Conservation (phyloP, 495 filamentous ascomycete species). For the Annulohypoxylon moriforme region DNA sequence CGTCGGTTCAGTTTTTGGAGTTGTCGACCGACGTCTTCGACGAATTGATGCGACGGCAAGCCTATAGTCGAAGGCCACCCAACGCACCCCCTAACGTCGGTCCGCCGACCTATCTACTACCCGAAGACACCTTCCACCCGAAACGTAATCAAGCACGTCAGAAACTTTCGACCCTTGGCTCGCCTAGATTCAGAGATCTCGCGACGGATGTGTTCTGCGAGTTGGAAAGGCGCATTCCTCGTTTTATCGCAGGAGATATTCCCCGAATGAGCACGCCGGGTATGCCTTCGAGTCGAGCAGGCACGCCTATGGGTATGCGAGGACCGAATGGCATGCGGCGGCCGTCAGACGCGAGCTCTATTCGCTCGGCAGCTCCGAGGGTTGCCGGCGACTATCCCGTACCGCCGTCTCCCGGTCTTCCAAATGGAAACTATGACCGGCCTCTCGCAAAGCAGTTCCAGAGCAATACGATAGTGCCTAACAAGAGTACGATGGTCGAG, state of each 20-base stretch:
- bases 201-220: constrained; percentile 97
- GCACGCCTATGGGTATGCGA: constrained; percentile 65
- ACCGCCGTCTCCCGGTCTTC: constrained; percentile 55
- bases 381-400: constrained; percentile 58
- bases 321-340: constrained; percentile 57
- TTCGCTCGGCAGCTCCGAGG: constrained; percentile 52
- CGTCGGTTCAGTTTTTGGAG: constrained; percentile 93
- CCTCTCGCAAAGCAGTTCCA: constrained; percentile 92
- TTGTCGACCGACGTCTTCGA: constrained; percentile 98
- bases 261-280: constrained; percentile 75
- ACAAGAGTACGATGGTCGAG: constrained; percentile 98
- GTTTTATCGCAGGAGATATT: constrained; percentile 75
- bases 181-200: constrained; percentile 85
- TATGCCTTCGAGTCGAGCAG: constrained; percentile 63
- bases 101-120: constrained; percentile 76
- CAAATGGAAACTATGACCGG: constrained; percentile 57
- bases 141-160: constrained; percentile 97
- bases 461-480: constrained; percentile 94
- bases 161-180: constrained; percentile 88
- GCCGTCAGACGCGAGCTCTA: constrained; percentile 66
- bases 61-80: constrained; percentile 61
- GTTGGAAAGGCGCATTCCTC: constrained; percentile 88
- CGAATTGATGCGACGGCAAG: constrained; percentile 87
- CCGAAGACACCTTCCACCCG: constrained; percentile 89
- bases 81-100: constrained; percentile 64